Conservation (phyloP, 352 stramenopile genomes). For the Pythium catenulatum region DNA sequence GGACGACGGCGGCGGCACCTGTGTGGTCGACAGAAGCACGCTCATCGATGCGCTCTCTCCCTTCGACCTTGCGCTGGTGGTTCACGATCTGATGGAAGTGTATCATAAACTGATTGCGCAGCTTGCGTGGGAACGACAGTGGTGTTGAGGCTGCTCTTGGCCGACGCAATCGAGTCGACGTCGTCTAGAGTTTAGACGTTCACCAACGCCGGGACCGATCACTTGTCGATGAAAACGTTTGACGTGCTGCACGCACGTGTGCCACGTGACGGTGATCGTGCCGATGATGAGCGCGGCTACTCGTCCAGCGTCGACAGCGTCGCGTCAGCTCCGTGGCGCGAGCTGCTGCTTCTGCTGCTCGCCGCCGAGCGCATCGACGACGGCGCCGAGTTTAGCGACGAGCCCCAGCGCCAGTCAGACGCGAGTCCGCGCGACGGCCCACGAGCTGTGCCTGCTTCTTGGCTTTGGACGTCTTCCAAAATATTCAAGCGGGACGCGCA, state of each 20-base stretch:
- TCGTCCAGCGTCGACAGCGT: slow-evolving; percentile 38
- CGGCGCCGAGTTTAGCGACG: slow-evolving; percentile 48
- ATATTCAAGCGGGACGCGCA: too few species aligned
- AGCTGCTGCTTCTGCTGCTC: slow-evolving; percentile 30
- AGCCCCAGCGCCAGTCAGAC: slow-evolving; percentile 82
- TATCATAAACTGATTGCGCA: slow-evolving; percentile 86
- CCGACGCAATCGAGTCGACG: slow-evolving; percentile 69
- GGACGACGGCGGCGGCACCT: not conserved
- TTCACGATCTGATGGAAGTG: slow-evolving; percentile 83
- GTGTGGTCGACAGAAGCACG: slow-evolving; percentile 8
- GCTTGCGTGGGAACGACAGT: slow-evolving; percentile 84
- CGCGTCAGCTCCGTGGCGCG: not conserved
- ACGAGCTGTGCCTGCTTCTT: slow-evolving; percentile 72
- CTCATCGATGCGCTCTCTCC: too few species aligned
- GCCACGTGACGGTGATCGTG: slow-evolving; percentile 82
- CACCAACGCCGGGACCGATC: slow-evolving; percentile 74
- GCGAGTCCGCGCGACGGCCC: slow-evolving; percentile 77
- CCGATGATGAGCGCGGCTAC: slow-evolving; percentile 83
- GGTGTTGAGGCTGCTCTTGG: slow-evolving; percentile 78
- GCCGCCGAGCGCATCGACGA: slow-evolving; percentile 39
- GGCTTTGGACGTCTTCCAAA: too few species aligned
- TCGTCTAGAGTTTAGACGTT: slow-evolving; percentile 86
- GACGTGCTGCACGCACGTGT: slow-evolving; percentile 73
- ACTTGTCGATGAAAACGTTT: slow-evolving; percentile 76
- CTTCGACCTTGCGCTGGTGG: slow-evolving; percentile 77